phyloP scores from a whole-genome alignment of 805 yeast genomes.

The Pichia scutulata region DNA sequence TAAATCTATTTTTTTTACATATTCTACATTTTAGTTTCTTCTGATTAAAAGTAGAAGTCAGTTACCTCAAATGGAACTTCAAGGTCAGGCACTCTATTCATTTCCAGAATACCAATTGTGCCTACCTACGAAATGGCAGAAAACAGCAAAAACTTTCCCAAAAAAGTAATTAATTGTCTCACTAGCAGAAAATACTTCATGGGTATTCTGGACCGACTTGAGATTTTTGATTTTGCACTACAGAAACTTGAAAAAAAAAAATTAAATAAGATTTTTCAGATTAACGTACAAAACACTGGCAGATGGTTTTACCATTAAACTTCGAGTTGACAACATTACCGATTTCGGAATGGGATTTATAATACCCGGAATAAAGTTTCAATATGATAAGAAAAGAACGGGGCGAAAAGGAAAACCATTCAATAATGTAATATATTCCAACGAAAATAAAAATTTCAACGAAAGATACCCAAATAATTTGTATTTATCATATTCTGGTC shows the following conservation, averaged over 20 bases:
- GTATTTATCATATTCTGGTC: neutral
- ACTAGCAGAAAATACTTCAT: neutral
- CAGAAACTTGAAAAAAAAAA: neutral
- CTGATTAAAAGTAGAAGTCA: no score
- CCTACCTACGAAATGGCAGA: neutral
- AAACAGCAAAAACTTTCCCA: neutral
- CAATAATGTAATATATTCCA: neutral
- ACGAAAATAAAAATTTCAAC: conserved; percentile 5
- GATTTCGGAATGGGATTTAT: conserved; percentile 6
- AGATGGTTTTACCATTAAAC: neutral
- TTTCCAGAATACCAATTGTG: no score
- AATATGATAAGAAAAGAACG: conserved; percentile 1
- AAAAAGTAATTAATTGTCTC: neutral
- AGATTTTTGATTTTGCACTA: neutral
- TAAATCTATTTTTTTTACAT: no score
- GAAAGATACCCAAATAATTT: conserved; percentile 5
- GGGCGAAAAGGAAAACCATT: neutral
- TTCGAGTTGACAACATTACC: neutral
- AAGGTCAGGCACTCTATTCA: no score
- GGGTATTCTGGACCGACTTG: neutral
- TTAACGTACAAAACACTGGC: no score
- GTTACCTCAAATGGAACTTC: no score
- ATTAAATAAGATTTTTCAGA: no score
- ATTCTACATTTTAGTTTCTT: no score
- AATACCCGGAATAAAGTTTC: conserved; percentile 6